These are phyloP conservation scores for Microdochium bolleyi DNA, from an alignment of 2,329 filamentous ascomycete genomes.

Conservation along the genomic window DNA sequence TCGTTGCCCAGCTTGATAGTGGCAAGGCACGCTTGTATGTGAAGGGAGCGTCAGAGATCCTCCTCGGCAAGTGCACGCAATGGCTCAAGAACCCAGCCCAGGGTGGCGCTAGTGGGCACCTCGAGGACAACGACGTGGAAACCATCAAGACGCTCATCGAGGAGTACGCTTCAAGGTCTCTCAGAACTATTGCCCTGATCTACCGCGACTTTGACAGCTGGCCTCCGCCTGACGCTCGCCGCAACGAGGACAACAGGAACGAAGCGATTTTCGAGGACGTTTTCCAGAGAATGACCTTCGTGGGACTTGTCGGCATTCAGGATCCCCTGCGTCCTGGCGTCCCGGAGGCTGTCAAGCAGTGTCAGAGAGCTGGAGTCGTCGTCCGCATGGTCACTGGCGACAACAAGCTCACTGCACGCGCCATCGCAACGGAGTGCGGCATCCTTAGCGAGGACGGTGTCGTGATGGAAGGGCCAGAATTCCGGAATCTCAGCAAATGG, in stretches of 20 bases:
- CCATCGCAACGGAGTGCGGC: slow-evolving; percentile 72
- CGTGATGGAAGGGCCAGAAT: slow-evolving; percentile 72
- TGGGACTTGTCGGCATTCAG: slow-evolving; percentile 72
- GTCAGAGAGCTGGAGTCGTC: slow-evolving; percentile 68
- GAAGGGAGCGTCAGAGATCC: slow-evolving; percentile 59
- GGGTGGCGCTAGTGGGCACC: slow-evolving; percentile 29
- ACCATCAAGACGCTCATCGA: slow-evolving; percentile 62
- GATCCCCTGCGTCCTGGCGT: slow-evolving; percentile 72
- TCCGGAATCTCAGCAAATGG: slow-evolving; percentile 60
- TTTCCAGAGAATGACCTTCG: slow-evolving; percentile 59
- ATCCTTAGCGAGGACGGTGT: slow-evolving; percentile 61
- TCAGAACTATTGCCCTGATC: slow-evolving; percentile 77
- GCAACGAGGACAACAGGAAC: slow-evolving; percentile 44
- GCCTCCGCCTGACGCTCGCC: slow-evolving; percentile 61
- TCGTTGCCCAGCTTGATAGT: slow-evolving; percentile 42
- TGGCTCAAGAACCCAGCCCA: slow-evolving; percentile 40
- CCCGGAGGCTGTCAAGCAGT: slow-evolving; percentile 62
- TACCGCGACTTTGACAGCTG: slow-evolving; percentile 80
- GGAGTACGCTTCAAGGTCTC: slow-evolving; percentile 68
- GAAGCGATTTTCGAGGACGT: slow-evolving; percentile 60
- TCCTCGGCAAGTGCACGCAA: slow-evolving; percentile 47
- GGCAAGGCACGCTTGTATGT: slow-evolving; percentile 49
- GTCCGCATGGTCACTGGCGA: slow-evolving; percentile 84
- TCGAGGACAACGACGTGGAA: slow-evolving; percentile 45
- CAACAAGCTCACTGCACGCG: slow-evolving; percentile 70